Percentiles rank a stretch among this genome's conserved stretches.
phyloP scores from a whole-genome alignment of 75 land plant genomes.

The Picea glauca region DNA sequence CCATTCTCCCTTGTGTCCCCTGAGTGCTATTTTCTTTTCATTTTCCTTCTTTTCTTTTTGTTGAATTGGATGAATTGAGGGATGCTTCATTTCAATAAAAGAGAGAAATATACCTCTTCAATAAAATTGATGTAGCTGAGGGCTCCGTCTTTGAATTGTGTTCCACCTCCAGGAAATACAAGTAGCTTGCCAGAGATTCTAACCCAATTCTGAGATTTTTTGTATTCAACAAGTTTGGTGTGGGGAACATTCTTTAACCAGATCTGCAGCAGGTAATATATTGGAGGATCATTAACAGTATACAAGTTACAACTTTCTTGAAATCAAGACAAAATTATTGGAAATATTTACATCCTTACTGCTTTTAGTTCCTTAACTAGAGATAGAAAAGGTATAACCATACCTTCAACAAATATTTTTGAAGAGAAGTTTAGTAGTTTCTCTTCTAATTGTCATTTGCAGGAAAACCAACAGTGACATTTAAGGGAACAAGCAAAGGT shows the following conservation, averaged over 20 bases:
- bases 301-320: background rate
- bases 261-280: slow-evolving; percentile 32
- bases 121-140: slow-evolving; percentile 62
- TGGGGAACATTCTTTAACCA: slow-evolving; percentile 96
- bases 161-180: slow-evolving; percentile 92
- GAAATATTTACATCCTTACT: background rate
- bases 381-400: background rate
- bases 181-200: slow-evolving; percentile 55
- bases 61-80: too few species aligned
- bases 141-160: slow-evolving; percentile 88
- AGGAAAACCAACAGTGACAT: background rate
- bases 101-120: slow-evolving; percentile 50
- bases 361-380: background rate
- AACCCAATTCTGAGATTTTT: slow-evolving; percentile 91
- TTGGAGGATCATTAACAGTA: too few species aligned
- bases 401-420: background rate
- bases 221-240: slow-evolving; percentile 71
- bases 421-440: background rate
- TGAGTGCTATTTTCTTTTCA: too few species aligned
- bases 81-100: background rate
- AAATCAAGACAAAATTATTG: background rate
- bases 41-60: too few species aligned
- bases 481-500: background rate
- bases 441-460: background rate
- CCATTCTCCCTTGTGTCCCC: too few species aligned